Conservation (phyloP, 805 yeast species). For the Candida stauntonica region DNA sequence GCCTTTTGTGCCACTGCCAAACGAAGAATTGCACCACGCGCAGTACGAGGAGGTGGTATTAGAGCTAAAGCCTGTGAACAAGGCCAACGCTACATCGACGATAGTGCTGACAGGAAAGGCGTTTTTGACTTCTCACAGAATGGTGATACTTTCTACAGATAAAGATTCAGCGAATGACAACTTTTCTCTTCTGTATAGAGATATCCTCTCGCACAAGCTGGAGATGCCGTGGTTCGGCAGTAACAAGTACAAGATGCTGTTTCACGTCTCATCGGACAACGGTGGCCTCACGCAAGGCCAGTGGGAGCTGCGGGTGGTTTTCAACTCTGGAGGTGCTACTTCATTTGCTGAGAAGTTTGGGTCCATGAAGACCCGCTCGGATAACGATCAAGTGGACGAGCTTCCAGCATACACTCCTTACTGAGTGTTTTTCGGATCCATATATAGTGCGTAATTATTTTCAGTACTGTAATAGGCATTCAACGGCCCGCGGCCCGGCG, state of each 20-base stretch:
- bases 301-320: constrained; percentile 35
- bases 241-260: constrained; percentile 42
- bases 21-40: constrained; percentile 18
- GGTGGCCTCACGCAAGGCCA: constrained; percentile 34
- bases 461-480: constrained; percentile 1
- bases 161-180: constrained; percentile 25
- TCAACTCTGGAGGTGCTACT: constrained; percentile 46
- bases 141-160: constrained; percentile 30
- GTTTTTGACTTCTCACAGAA: constrained; percentile 38
- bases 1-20: constrained; percentile 27
- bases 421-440: not conserved
- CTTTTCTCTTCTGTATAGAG: constrained; percentile 36
- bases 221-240: constrained; percentile 53
- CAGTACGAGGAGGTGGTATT: constrained; percentile 16
- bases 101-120: constrained; percentile 31
- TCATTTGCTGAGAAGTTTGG: constrained; percentile 36
- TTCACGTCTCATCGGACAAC: constrained; percentile 32
- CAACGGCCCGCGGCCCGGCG: no score
- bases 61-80: constrained; percentile 20
- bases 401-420: constrained; percentile 37
- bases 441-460: not conserved
- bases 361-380: constrained; percentile 31
- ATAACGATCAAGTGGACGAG: constrained; percentile 40
- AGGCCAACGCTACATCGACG: constrained; percentile 22
- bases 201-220: constrained; percentile 32